These are phyloP conservation scores for Boletus pseudopeckii DNA, from an alignment of 768 basidiomycete genomes.

Conservation along the genomic window DNA sequence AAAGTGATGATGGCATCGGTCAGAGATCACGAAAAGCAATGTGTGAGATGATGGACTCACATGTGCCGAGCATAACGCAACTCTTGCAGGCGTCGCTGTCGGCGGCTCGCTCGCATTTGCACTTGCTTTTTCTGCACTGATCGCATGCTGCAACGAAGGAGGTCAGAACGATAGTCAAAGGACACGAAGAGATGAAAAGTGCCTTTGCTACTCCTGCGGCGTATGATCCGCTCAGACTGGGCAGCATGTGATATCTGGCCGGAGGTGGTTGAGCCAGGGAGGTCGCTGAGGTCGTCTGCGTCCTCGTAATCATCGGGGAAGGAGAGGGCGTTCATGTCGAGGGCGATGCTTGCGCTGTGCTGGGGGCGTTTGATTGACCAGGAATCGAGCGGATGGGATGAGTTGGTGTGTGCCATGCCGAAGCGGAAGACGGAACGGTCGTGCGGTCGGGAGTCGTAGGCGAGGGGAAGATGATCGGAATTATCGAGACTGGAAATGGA, in stretches of 20 bases:
- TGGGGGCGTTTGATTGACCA: constrained; percentile 24
- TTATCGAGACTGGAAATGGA: neutral
- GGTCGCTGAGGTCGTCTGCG: constrained; percentile 49
- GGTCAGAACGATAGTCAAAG: neutral
- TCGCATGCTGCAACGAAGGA: constrained; percentile 59
- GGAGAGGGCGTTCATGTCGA: constrained; percentile 35
- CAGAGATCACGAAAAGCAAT: constrained; percentile 3
- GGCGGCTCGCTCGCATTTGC: constrained; percentile 75
- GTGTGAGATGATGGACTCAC: constrained; percentile 40
- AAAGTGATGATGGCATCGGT: neutral
- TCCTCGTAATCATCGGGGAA: constrained; percentile 67
- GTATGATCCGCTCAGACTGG: constrained; percentile 48
- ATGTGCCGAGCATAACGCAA: constrained; percentile 67
- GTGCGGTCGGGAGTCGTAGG: neutral
- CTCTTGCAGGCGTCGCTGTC: constrained; percentile 69
- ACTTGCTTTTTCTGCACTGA: constrained; percentile 86
- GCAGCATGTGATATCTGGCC: constrained; percentile 18
- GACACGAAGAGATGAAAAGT: constrained; percentile 12
- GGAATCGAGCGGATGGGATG: constrained; percentile 11
- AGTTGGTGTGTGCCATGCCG: constrained; percentile 22
- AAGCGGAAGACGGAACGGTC: constrained; percentile 23
- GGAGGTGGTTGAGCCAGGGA: constrained; percentile 29
- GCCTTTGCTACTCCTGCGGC: constrained; percentile 79
- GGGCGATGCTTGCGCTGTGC: constrained; percentile 12
- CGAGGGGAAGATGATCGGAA: neutral